Conservation (phyloP, 441 rosid species). For the Mallotus repandus region DNA sequence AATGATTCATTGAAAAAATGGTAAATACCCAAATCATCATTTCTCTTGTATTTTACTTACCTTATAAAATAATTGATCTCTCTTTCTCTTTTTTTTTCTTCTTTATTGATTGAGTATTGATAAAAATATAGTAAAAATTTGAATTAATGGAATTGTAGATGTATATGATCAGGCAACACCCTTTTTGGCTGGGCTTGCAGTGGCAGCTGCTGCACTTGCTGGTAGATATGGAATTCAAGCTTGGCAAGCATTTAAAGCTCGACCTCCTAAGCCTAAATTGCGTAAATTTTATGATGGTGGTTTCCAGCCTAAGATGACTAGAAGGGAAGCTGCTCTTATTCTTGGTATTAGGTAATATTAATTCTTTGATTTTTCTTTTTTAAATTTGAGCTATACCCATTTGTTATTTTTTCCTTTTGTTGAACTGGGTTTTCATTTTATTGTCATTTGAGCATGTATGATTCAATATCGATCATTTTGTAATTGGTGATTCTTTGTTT, state of each 20-base stretch:
- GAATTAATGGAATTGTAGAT: slow-evolving; percentile 23
- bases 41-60: no score
- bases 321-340: slow-evolving; percentile 68
- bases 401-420: not conserved
- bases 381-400: not conserved
- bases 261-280: slow-evolving; percentile 45
- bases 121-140: not conserved
- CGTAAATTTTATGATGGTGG: slow-evolving; percentile 70
- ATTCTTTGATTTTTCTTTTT: not conserved
- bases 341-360: slow-evolving; percentile 56
- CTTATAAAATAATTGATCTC: no score
- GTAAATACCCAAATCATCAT: no score
- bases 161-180: slow-evolving; percentile 54
- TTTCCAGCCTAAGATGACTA: slow-evolving; percentile 64
- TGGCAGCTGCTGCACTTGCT: slow-evolving; percentile 71
- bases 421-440: no score
- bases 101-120: no score
- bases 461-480: no score
- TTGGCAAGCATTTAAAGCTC: slow-evolving; percentile 67
- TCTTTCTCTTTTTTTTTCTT: no score
- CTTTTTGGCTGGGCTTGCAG: slow-evolving; percentile 60
- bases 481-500: no score
- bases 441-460: no score
- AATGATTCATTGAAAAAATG: no score
- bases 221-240: slow-evolving; percentile 74